phyloP scores from a whole-genome alignment of 768 basidiomycete genomes.

The Mrakia blollopis region DNA sequence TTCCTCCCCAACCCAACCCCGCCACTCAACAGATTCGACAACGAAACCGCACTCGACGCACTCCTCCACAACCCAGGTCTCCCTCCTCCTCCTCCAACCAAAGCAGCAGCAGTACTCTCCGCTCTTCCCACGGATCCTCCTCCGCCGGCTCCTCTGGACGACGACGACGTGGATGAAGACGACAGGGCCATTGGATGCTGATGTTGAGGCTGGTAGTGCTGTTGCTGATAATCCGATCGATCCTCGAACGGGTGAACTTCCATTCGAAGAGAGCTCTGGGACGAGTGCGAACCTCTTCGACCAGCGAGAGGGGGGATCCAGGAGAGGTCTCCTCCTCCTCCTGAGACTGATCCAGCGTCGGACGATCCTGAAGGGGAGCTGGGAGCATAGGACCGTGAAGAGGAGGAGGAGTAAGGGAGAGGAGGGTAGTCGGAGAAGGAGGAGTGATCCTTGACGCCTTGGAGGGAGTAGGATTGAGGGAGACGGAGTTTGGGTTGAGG shows the following conservation, averaged over 20 bases:
- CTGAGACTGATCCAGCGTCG: neutral
- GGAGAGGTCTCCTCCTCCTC: neutral
- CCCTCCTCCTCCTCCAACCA: neutral
- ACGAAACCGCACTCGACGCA: slow-evolving; percentile 8
- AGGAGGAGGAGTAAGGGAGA: slow-evolving; percentile 1
- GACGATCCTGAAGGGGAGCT: slow-evolving; percentile 5
- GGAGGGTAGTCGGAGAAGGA: neutral
- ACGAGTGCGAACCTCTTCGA: neutral
- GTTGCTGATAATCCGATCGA: neutral
- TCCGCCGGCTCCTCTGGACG: neutral
- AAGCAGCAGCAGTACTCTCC: neutral
- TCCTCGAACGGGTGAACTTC: neutral
- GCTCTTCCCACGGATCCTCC: neutral
- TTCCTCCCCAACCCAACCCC: neutral
- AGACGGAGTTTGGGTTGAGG: slow-evolving; percentile 3
- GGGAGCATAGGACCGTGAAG: neutral
- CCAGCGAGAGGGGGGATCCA: neutral
- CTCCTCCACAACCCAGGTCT: slow-evolving; percentile 1
- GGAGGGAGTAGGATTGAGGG: slow-evolving; percentile 1
- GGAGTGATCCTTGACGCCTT: neutral
- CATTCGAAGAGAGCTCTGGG: neutral
- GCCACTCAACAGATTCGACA: neutral
- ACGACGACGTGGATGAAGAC: neutral
- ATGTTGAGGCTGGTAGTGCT: neutral
- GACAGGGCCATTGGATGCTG: neutral